Base-by-base conservation (phyloP, 2,329 filamentous ascomycete species). In the Zasmidium cellare region DNA sequence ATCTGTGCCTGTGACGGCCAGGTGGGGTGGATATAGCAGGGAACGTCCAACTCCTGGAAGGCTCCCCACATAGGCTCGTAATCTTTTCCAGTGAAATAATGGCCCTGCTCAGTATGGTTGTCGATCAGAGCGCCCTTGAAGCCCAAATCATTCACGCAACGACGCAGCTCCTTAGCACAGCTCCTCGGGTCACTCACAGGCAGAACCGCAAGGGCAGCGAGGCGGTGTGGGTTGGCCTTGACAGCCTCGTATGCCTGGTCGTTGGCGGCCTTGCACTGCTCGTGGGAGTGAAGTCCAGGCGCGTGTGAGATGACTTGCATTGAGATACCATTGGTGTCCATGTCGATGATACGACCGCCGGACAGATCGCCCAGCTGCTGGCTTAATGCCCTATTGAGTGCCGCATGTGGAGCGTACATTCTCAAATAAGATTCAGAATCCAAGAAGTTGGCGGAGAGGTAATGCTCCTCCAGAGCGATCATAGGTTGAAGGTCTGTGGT, bases 1-100 rank as follows among this genome's bases (percentile, higher is more conserved):
- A 48, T 48, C 7, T 48, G 18, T 24, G 11, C 12, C n/a, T 18
- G 70, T 35, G 68, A 69, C 38, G 74, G 66, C 50, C 67, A 74
- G 2, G 68, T 74, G 12, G 79, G 79, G 57, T 82, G 80, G 25
- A 82, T 71, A 61, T 82, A 82, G 6, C 82, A 69, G 0, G 79
- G 79, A 1, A 80, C 77, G 55, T 79, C 76, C 0, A 82, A 69
- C 11, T 75, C 71, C 5, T 41, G 59, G 44, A 63, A 67, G 20
- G 66, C 59, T 19, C 57, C 56, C 49, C 64, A 64, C 1, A 46
- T 25, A 46, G 48, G 56, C 44, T 68, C 61, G 61, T 68, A 68
- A 44, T 62, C 63, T 1, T 41, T 23, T 44, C 18, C n/a, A 9
- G 18, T 23, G 46, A 48, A 48, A 23, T 48, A 24, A 11, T 35